Conservation (phyloP, 306 rosid species). For the Glycyrrhiza uralensis region DNA sequence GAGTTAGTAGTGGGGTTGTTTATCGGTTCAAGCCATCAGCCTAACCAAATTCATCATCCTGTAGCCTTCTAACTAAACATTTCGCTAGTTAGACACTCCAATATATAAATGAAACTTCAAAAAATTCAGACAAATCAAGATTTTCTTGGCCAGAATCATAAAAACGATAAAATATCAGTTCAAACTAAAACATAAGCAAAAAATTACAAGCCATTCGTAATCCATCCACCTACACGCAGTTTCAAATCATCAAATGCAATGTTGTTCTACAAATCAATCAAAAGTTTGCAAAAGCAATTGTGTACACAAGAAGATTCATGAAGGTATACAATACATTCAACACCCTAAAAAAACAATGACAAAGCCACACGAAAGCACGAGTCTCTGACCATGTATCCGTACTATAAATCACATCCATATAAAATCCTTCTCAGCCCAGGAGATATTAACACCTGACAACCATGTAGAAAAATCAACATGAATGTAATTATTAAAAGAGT, state of each 20-base stretch:
- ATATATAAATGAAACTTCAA: background rate
- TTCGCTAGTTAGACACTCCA: background rate
- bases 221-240: slow-evolving; percentile 15
- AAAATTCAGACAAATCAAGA: background rate
- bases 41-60: background rate
- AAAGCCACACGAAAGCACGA: slow-evolving; percentile 29
- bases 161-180: background rate
- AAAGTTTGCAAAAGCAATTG: slow-evolving; percentile 31
- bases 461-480: slow-evolving; percentile 28
- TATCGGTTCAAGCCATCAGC: background rate
- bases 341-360: slow-evolving; percentile 9
- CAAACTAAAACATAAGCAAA: background rate
- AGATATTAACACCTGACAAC: slow-evolving; percentile 17
- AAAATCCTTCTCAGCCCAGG: slow-evolving; percentile 17
- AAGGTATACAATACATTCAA: slow-evolving; percentile 38
- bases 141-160: background rate
- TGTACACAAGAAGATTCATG: slow-evolving; percentile 35
- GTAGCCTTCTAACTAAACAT: background rate
- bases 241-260: slow-evolving; percentile 27
- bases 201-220: background rate
- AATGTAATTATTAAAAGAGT: slow-evolving; percentile 21
- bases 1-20: background rate
- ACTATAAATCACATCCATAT: slow-evolving; percentile 35
- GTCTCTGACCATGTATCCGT: slow-evolving; percentile 19
- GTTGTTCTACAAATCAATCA: slow-evolving; percentile 32